A percentile compares a stretch with the other conserved stretches of the same genome.
These are phyloP conservation scores for Akanthomyces dipterigenus DNA, from an alignment of 2,329 filamentous ascomycete genomes.

Conservation along the genomic window DNA sequence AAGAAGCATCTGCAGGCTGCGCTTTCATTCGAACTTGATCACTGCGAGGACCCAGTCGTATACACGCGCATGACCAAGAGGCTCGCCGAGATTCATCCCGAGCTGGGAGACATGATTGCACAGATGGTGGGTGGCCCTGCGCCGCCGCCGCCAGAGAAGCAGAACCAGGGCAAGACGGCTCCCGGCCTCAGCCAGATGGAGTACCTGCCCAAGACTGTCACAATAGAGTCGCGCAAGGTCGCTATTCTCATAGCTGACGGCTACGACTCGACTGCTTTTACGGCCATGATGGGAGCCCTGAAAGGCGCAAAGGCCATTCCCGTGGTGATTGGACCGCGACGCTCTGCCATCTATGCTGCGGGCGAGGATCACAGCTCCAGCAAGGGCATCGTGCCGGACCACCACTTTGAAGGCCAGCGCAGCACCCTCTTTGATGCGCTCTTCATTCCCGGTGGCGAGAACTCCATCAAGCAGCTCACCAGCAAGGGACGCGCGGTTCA, in stretches of 20 bases:
- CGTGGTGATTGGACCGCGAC: constrained; percentile 64
- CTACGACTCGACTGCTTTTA: constrained; percentile 61
- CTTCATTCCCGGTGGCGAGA: constrained; percentile 66
- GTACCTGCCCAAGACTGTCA: constrained; percentile 54
- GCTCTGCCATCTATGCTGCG: constrained; percentile 58
- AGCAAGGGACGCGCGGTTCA: constrained; percentile 67
- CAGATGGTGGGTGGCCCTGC: constrained; percentile 58
- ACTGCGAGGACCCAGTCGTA: constrained; percentile 72
- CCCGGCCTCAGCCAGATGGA: constrained; percentile 64
- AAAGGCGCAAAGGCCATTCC: constrained; percentile 57
- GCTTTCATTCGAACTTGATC: constrained; percentile 70
- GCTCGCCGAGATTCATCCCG: constrained; percentile 65
- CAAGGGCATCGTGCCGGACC: constrained; percentile 59
- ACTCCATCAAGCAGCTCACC: constrained; percentile 54
- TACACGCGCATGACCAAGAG: constrained; percentile 64
- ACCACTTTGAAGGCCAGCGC: constrained; percentile 73
- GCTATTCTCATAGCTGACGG: constrained; percentile 74
- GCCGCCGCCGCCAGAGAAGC: constrained; percentile 43
- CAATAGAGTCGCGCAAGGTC: constrained; percentile 63
- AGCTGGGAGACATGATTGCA: constrained; percentile 61
- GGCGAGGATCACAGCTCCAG: constrained; percentile 42
- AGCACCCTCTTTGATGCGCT: constrained; percentile 76
- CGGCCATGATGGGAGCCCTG: constrained; percentile 57
- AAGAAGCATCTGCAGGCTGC: constrained; percentile 66
- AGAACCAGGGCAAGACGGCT: constrained; percentile 64